Conservation (phyloP, 352 stramenopile genomes). For the Pythium brachiatum region DNA sequence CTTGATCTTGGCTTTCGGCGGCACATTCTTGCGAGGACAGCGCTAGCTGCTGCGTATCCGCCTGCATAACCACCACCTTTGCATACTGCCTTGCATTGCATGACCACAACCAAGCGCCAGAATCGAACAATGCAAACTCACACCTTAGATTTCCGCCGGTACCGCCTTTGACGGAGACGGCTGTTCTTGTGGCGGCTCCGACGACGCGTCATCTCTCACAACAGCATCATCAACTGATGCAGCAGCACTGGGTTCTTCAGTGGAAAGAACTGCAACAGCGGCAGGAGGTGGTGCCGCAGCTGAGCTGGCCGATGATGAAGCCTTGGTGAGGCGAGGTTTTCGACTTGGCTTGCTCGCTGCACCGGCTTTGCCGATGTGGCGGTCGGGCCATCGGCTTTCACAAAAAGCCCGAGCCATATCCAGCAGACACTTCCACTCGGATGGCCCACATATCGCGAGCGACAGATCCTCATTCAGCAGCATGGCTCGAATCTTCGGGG, state of each 20-base stretch:
- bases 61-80: too few species aligned
- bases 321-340: not conserved
- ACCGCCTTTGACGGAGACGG: not conserved
- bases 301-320: not conserved
- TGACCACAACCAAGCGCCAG: too few species aligned
- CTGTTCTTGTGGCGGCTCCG: too few species aligned
- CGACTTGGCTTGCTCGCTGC: not conserved
- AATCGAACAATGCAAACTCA: too few species aligned
- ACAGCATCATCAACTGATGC: too few species aligned
- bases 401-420: slow-evolving; percentile 44
- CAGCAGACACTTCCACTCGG: slow-evolving; percentile 39
- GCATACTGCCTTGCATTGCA: too few species aligned
- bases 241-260: too few species aligned
- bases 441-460: not conserved
- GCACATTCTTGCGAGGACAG: too few species aligned
- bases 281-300: not conserved
- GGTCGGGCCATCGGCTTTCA: slow-evolving; percentile 66
- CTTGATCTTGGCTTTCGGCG: too few species aligned
- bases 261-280: too few species aligned
- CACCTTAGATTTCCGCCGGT: not conserved
- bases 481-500: slow-evolving; percentile 8
- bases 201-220: too few species aligned
- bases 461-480: slow-evolving; percentile 18
- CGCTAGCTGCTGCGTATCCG: too few species aligned
- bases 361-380: slow-evolving; percentile 8